A percentile compares a stretch with the other conserved stretches of the same genome.
Conservation (phyloP, 345 rosid species). For the Microcos paniculata region DNA sequence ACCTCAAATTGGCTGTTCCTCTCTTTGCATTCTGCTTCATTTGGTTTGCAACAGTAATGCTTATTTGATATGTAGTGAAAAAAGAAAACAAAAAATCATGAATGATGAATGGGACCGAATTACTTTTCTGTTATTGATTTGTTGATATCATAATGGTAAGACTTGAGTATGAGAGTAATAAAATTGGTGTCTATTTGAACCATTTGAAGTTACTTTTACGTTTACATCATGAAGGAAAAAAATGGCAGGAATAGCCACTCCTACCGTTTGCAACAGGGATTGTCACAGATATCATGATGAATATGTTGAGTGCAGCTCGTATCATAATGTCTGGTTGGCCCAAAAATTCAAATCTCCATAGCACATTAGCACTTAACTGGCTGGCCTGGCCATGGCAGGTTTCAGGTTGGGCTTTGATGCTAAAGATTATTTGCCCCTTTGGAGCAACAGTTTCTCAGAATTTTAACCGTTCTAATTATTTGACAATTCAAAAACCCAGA, state of each 20-base stretch:
- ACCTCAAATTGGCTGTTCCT: background rate
- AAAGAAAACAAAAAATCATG: too few relatives aligned
- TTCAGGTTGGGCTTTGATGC: background rate
- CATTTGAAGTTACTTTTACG: background rate
- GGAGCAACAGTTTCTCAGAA: background rate
- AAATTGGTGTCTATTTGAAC: background rate
- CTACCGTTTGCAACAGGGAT: slow-evolving; percentile 23
- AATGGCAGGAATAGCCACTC: background rate
- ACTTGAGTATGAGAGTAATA: background rate
- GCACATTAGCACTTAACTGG: background rate
- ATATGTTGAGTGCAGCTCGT: background rate
- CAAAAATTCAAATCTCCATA: background rate
- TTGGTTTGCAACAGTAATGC: background rate
- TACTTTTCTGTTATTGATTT: background rate
- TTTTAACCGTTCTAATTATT: background rate
- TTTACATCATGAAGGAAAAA: background rate
- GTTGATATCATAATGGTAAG: background rate
- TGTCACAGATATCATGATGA: background rate
- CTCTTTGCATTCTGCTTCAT: background rate
- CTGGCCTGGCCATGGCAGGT: too few relatives aligned
- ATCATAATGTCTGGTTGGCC: background rate
- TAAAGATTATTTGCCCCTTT: background rate
- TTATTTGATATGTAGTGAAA: background rate
- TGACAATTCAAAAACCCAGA: background rate
- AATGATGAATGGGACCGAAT: background rate